phyloP scores from a whole-genome alignment of 805 yeast species.

The Wickerhamiella domercqiae region DNA sequence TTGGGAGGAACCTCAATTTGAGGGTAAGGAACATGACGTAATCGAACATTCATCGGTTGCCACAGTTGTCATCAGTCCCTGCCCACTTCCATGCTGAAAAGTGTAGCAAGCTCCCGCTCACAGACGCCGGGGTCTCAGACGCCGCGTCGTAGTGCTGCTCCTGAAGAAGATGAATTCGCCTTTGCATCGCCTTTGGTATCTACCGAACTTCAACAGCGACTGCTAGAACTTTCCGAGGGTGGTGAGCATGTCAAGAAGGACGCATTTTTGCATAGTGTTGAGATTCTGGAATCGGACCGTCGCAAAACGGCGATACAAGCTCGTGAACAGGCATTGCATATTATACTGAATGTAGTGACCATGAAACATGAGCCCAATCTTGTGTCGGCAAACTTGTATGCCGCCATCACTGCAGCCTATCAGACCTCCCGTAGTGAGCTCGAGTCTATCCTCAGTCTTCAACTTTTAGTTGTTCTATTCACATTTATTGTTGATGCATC shows the following conservation, averaged over 20 bases:
- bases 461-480: constrained; percentile 17
- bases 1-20: background rate
- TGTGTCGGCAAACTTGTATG: constrained; percentile 13
- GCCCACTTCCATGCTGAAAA: background rate
- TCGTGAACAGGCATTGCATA: constrained; percentile 22
- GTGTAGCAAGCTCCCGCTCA: background rate
- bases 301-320: constrained; percentile 21
- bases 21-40: background rate
- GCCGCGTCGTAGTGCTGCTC: background rate
- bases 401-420: constrained; percentile 16
- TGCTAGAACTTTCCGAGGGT: constrained; percentile 7
- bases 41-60: background rate
- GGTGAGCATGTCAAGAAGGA: background rate
- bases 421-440: constrained; percentile 24
- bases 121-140: background rate
- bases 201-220: constrained; percentile 14
- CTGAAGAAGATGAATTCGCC: constrained; percentile 5
- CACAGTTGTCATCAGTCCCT: background rate
- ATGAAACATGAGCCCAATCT: constrained; percentile 22
- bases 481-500: constrained; percentile 17
- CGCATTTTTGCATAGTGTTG: constrained; percentile 15
- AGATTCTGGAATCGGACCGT: constrained; percentile 20
- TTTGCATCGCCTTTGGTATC: constrained; percentile 15
- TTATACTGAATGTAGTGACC: constrained; percentile 18
- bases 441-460: constrained; percentile 21